Base-by-base conservation (phyloP, 192 early-diverging fungal genomes). In the Chytriomyces sp. region DNA sequence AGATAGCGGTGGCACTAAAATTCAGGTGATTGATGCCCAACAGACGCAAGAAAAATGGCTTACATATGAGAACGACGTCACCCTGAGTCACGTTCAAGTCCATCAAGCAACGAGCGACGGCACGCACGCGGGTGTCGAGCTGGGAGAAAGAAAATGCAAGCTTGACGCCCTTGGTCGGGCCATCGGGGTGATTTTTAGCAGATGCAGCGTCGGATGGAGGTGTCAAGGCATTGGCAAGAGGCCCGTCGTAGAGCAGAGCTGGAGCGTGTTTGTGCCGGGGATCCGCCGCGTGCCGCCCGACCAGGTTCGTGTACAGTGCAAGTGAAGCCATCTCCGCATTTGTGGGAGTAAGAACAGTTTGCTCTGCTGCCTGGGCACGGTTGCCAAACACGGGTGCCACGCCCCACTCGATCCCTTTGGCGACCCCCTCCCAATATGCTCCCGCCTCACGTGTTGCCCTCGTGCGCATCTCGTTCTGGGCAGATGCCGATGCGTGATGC, bases 281-380 rank as follows among this genome's bases (percentile, higher is more conserved):
- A 18, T 77, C 79, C 6, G 83, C 68, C 16, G 90, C 85, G 77
- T 97, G 94, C 10, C 93, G 85, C 71, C 95, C 92, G 2, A 97
- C 73, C 3, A 88, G 85, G 73, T 97, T 97, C 84, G 90, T 92
- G 85, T 91, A 92, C 6, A 92, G 90, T 79, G 95, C 94, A 68
- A 96, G 78, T 75, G 45, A 91, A 91, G 68, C 88, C 88, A 45
- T 85, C 87, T 77, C 93, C 93, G 91, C 93, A 95, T 35, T 67
- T 67, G 49, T 84, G 84, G 28, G 82, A 69, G 84, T 79, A 49
- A 82, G 77, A 68, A 65, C 61, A 49, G 71, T 71, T n/a, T 49
- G n/a, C 5, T n/a, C 70, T 20, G 59, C n/a, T 6, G 79, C 69
- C 48, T 81, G 72, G 26, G 80, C 80, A 13, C 53, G 16, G 16